Conservation (phyloP, 1,284 basidiomycete genomes). For the Fomitiporia mediterranea region DNA sequence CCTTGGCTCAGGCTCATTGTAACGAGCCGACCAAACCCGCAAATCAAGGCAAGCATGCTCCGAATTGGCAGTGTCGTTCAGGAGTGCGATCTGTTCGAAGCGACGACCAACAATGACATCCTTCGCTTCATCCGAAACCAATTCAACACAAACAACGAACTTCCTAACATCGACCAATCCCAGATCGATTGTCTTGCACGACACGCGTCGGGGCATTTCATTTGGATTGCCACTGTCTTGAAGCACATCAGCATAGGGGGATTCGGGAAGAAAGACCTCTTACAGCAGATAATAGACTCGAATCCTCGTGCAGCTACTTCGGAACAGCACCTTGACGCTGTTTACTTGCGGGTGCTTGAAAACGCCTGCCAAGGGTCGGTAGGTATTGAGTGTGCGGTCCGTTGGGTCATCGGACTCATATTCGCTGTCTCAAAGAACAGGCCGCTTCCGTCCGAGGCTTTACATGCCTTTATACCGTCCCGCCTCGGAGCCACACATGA, state of each 20-base stretch:
- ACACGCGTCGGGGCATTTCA: too few relatives aligned
- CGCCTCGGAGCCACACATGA: too few relatives aligned
- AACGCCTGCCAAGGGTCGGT: neutral
- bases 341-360: neutral
- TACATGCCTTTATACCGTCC: neutral
- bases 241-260: neutral
- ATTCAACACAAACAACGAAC: conserved; percentile 18
- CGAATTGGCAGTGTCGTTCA: neutral
- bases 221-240: conserved; percentile 28
- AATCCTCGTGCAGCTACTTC: too few relatives aligned
- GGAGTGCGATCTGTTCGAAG: neutral
- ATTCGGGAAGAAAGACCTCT: neutral
- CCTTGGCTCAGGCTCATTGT: neutral
- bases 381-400: neutral
- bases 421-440: neutral
- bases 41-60: too few relatives aligned
- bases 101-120: neutral
- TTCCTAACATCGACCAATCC: conserved; percentile 23
- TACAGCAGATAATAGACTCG: neutral
- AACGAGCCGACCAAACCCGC: neutral
- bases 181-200: too few relatives aligned
- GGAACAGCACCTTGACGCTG: neutral
- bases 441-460: neutral
- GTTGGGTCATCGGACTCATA: neutral
- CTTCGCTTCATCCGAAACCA: neutral